Conservation (phyloP, 192 early-diverging fungal genomes). For the Coemansia sp. region DNA sequence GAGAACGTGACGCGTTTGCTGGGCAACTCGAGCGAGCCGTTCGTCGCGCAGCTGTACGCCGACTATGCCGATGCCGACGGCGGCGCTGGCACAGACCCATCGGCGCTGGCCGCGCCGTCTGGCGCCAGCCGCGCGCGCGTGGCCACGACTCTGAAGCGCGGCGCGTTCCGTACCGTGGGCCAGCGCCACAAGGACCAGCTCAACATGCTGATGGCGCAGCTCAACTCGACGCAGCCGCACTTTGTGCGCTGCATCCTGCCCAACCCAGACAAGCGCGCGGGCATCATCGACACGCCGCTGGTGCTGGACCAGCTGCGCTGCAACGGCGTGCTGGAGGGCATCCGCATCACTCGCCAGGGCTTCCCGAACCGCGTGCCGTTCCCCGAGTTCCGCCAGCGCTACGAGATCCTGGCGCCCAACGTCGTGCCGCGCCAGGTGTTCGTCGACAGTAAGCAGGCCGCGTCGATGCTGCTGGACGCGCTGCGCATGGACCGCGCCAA, state of each 20-base stretch:
- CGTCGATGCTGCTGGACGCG: constrained; percentile 71
- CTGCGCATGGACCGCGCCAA: constrained; percentile 74
- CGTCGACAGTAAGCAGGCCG: constrained; percentile 86
- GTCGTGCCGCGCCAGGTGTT: constrained; percentile 75
- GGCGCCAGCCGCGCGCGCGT: constrained; percentile 19
- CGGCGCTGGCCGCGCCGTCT: neutral
- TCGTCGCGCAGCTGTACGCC: constrained; percentile 74
- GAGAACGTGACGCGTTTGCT: constrained; percentile 87
- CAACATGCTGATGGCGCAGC: constrained; percentile 79
- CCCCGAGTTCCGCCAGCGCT: constrained; percentile 90
- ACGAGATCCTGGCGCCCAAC: constrained; percentile 84
- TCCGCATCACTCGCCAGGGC: constrained; percentile 92
- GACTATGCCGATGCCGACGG: constrained; percentile 71
- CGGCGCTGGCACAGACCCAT: constrained; percentile 9
- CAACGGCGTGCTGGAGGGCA: constrained; percentile 97
- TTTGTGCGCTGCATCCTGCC: constrained; percentile 99
- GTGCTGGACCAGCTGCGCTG: constrained; percentile 93
- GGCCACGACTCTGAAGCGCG: constrained; percentile 64
- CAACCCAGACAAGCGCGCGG: constrained; percentile 85
- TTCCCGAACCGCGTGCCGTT: constrained; percentile 92
- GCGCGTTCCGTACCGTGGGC: constrained; percentile 89
- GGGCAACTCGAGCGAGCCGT: constrained; percentile 76
- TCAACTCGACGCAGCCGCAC: constrained; percentile 90
- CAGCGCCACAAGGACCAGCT: constrained; percentile 96
- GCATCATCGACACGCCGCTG: constrained; percentile 74